Conservation (phyloP, 176 grass and related monocot genomes). For the Poa pratensis region DNA sequence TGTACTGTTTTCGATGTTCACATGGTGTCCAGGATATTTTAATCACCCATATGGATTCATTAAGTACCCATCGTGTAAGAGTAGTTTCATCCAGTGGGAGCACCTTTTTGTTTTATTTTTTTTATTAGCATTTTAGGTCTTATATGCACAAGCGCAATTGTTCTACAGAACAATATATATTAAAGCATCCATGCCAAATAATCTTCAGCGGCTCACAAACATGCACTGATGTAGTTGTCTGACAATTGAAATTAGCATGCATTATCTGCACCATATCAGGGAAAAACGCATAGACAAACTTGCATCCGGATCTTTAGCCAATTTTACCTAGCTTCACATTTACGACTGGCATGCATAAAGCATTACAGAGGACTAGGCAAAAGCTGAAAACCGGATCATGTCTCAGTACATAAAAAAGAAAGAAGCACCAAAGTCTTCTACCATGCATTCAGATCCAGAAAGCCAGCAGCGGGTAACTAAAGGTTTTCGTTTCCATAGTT, state of each 20-base stretch:
- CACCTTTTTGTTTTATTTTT: not conserved
- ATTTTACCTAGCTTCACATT: constrained; percentile 6
- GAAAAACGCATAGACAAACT: not conserved
- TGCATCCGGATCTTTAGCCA: not conserved
- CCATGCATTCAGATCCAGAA: constrained; percentile 30
- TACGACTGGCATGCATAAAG: constrained; percentile 4
- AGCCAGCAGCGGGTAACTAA: not conserved
- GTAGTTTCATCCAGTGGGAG: not conserved
- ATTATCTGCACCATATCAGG: not conserved
- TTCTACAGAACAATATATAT: too few relatives aligned
- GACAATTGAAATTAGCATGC: not conserved
- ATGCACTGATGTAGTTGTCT: not conserved
- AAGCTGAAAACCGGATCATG: constrained; percentile 27
- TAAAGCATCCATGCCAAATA: too few relatives aligned
- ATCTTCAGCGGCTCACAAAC: too few relatives aligned
- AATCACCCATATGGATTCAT: not conserved
- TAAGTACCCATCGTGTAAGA: not conserved
- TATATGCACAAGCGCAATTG: not conserved
- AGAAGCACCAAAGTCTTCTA: not conserved
- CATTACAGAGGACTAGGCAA: not conserved
- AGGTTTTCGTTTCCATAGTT: constrained; percentile 38
- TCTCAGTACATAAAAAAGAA: constrained; percentile 6
- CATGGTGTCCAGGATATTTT: too few relatives aligned
- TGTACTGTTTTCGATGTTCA: too few relatives aligned
- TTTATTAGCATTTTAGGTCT: not conserved